Base-by-base conservation (phyloP, 331 rosid species). In the Malus hybrid region DNA sequence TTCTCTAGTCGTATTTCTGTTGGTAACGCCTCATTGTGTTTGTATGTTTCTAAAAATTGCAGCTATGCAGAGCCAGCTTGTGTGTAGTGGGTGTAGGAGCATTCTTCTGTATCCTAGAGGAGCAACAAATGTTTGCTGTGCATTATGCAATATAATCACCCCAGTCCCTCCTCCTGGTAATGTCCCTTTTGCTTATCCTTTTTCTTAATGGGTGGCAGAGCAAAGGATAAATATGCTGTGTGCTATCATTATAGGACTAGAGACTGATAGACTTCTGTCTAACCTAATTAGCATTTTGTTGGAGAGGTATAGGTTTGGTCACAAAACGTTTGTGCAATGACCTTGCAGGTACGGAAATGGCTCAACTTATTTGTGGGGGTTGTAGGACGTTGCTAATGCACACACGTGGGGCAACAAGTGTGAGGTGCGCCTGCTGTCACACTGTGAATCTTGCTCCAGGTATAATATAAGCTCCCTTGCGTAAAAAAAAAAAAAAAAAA, bases 21-120 rank as follows among this genome's bases (percentile, higher is more conserved):
- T 52, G 20, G 57, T 32, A 36, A 70, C 28, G 36, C 56, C 15
- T 74, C 53, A 22, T 34, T 68, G 1, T 32, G 22, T 20, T 9
- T 61, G 44, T 42, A 3, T 79, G 13, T 60, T 65, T 46, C 83
- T 85, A 81, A 39, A 77, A 66, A 14, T 77, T 79, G 84, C 86
- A 94, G 99, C 74, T 76, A 95, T 95, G 99, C 99, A 92, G 93
- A 92, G 91, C 84, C 99, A 92, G 86, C 84, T 95, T 77, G 93
- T 92, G 82, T 95, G 99, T 84, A 88, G 75, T 71, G 97, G 99
- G 74, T 95, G 97, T 82, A 86, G 99, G 87, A 95, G 85, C 84
- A 67, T 85, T 58, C 88, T 95, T 84, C 96, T 95, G 62, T 95
- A 92, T 79, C 97, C 97, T 33, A 87, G 96, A 85, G 99, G 97